Conservation (phyloP, 192 early-diverging fungal genomes). For the Coemansia sp. region DNA sequence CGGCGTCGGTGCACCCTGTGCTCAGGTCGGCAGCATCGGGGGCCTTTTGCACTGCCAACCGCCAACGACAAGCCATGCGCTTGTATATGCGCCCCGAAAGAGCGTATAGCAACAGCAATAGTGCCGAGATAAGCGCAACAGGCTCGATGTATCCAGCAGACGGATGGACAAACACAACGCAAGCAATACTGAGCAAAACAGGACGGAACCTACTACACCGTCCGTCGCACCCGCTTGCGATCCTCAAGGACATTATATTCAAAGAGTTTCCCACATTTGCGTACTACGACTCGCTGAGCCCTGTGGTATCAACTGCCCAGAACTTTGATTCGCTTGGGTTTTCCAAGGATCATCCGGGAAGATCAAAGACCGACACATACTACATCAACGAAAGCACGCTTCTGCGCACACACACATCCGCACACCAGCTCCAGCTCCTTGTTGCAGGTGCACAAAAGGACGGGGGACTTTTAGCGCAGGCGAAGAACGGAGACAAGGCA, state of each 20-base stretch:
- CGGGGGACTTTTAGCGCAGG: conserved; percentile 13
- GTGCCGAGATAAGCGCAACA: conserved; percentile 13
- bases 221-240: conserved; percentile 82
- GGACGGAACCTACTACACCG: conserved; percentile 73
- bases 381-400: conserved; percentile 81
- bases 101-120: conserved; percentile 1
- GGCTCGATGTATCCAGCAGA: conserved; percentile 55
- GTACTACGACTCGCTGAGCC: conserved; percentile 65
- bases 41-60: not conserved
- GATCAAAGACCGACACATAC: conserved; percentile 86
- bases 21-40: not conserved
- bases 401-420: conserved; percentile 91
- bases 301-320: conserved; percentile 77
- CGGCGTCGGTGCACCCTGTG: too few species aligned
- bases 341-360: conserved; percentile 76
- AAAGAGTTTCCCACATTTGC: conserved; percentile 68
- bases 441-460: conserved; percentile 37
- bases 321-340: conserved; percentile 96
- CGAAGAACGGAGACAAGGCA: conserved; percentile 30
- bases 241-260: conserved; percentile 80
- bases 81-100: not conserved
- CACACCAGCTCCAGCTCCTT: conserved; percentile 87
- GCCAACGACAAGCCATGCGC: not conserved
- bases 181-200: conserved; percentile 73
- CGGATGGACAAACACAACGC: conserved; percentile 74